Conservation (phyloP, 768 basidiomycete species). For the Boletus bicolor region DNA sequence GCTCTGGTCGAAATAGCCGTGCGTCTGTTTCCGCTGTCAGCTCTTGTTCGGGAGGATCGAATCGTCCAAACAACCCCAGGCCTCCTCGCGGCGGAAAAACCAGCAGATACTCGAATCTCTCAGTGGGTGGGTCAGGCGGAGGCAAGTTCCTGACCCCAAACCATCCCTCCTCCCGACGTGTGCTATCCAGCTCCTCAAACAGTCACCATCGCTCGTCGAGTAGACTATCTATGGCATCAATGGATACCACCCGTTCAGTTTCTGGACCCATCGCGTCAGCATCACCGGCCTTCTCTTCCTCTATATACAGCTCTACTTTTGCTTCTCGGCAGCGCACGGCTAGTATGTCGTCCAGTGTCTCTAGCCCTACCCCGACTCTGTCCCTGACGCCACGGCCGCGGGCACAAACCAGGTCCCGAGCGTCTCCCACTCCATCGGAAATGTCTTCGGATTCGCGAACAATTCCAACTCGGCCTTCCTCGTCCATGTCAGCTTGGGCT, state of each 20-base stretch:
- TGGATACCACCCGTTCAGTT: conserved; percentile 56
- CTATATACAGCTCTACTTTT: conserved; percentile 62
- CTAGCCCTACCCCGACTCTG: conserved; percentile 32
- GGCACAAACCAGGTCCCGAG: conserved; percentile 42
- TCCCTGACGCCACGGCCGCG: conserved; percentile 37
- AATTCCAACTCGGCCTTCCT: conserved; percentile 38
- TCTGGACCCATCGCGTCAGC: conserved; percentile 61
- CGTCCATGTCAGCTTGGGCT: conserved; percentile 61
- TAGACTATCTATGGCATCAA: conserved; percentile 45
- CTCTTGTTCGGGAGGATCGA: conserved; percentile 21
- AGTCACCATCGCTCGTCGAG: conserved; percentile 53
- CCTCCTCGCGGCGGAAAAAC: conserved; percentile 24
- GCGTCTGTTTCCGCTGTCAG: conserved; percentile 45
- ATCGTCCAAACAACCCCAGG: conserved; percentile 10
- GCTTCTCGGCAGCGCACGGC: conserved; percentile 81
- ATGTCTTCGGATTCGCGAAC: conserved; percentile 51
- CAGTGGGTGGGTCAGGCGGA: conserved; percentile 31
- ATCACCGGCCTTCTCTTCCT: conserved; percentile 28
- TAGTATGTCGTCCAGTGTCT: conserved; percentile 52
- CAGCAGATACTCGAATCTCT: conserved; percentile 30
- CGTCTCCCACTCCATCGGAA: conserved; percentile 66
- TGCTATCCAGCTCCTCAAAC: conserved; percentile 46
- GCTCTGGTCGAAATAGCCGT: conserved; percentile 60
- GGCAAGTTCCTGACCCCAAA: conserved; percentile 47
- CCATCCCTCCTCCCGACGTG: conserved; percentile 43